A percentile compares a stretch with the other conserved stretches of the same genome.
These are phyloP conservation scores for Serendipita vermifera DNA, from an alignment of 768 basidiomycete genomes.

Conservation along the genomic window DNA sequence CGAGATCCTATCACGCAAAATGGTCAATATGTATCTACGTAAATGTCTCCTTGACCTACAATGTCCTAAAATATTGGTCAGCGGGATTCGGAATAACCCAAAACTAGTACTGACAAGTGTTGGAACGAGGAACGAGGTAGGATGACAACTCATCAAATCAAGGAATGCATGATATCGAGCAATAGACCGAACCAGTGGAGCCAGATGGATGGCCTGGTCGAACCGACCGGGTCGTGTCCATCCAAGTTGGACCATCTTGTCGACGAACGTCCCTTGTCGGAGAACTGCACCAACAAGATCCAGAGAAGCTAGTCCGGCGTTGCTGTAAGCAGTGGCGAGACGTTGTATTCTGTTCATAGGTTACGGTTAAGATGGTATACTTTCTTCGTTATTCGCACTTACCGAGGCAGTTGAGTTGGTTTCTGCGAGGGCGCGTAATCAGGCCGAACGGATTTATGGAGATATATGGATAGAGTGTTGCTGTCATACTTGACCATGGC, in stretches of 20 bases:
- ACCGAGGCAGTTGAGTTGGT: not conserved
- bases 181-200: slow-evolving; percentile 9
- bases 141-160: slow-evolving; percentile 12
- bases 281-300: slow-evolving; percentile 8
- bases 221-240: slow-evolving; percentile 11
- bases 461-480: too few species aligned
- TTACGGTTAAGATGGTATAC: not conserved
- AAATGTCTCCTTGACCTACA: too few species aligned
- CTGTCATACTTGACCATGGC: too few species aligned
- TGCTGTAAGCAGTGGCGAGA: too few species aligned
- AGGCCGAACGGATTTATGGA: too few species aligned
- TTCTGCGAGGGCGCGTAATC: too few species aligned
- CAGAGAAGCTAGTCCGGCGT: not conserved
- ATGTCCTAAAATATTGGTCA: too few species aligned
- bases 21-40: too few species aligned
- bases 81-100: too few species aligned
- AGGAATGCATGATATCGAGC: slow-evolving; percentile 16
- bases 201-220: not conserved
- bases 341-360: too few species aligned
- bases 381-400: not conserved
- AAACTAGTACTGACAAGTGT: slow-evolving; percentile 8
- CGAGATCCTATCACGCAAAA: slow-evolving; percentile 13
- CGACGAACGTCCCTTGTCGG: slow-evolving; percentile 13
- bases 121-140: slow-evolving; percentile 12
- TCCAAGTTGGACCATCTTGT: slow-evolving; percentile 11